Conservation (phyloP, 2,329 filamentous ascomycete genomes). For the Beauveria scarabaeidicola region DNA sequence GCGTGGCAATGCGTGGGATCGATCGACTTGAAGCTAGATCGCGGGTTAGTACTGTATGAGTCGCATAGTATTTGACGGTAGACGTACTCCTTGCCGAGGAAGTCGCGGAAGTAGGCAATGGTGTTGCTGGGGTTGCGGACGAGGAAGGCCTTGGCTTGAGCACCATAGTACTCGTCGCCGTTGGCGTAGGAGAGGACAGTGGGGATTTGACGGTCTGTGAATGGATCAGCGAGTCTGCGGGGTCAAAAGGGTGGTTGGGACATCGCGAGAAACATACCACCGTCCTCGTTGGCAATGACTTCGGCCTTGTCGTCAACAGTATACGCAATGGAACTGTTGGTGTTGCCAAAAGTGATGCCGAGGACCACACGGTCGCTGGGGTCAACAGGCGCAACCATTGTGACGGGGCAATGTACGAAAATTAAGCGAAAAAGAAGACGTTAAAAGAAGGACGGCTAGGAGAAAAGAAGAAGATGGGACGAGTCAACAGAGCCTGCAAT, state of each 20-base stretch:
- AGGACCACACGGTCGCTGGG: conserved; percentile 64
- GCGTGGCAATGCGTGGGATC: conserved; percentile 92
- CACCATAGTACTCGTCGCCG: conserved; percentile 93
- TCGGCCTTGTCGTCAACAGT: conserved; percentile 91
- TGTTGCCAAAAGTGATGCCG: conserved; percentile 96
- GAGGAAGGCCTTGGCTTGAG: conserved; percentile 89
- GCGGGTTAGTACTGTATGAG: conserved; percentile 4
- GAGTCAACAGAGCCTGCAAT: background rate
- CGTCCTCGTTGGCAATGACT: conserved; percentile 98
- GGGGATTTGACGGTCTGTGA: conserved; percentile 86
- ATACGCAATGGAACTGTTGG: conserved; percentile 93
- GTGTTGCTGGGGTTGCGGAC: conserved; percentile 91
- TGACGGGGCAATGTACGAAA: conserved; percentile 11
- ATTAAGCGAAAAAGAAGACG: background rate
- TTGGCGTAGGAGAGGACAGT: conserved; percentile 89
- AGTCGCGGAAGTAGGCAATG: conserved; percentile 91
- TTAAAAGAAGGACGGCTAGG: background rate
- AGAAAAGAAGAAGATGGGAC: background rate
- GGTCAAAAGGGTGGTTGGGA: no score
- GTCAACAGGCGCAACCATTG: conserved; percentile 41
- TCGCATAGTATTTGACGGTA: background rate
- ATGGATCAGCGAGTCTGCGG: background rate
- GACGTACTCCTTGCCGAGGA: conserved; percentile 80
- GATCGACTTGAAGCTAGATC: conserved; percentile 74
- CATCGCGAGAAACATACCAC: conserved; percentile 51